Conservation (phyloP, 495 filamentous ascomycete genomes). For the Tetracladium marchalianum region DNA sequence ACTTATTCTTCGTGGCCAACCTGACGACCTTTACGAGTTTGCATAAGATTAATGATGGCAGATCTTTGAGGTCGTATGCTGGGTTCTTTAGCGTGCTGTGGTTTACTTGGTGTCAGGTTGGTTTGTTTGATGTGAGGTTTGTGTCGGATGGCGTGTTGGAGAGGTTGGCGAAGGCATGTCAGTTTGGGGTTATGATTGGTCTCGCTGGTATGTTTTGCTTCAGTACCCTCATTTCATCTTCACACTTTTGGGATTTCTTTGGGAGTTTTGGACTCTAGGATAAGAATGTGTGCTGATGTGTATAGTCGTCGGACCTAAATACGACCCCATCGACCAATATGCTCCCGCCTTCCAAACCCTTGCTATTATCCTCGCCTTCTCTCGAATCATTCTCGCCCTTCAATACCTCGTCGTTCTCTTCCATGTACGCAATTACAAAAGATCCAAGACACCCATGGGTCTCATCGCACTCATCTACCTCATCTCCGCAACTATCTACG, state of each 20-base stretch:
- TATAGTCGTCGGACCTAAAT: conserved; percentile 32
- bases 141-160: conserved; percentile 57
- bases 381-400: conserved; percentile 42
- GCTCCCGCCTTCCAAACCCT: conserved; percentile 41
- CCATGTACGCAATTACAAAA: conserved; percentile 31
- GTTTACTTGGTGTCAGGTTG: conserved; percentile 62
- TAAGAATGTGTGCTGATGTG: no score
- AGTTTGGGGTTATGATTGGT: conserved; percentile 53
- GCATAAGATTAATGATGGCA: conserved; percentile 38
- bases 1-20: conserved; percentile 64
- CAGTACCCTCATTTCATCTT: no score
- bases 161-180: conserved; percentile 45
- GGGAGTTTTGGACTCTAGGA: no score
- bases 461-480: conserved; percentile 34
- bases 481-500: conserved; percentile 36
- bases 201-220: conserved; percentile 30
- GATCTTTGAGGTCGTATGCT: conserved; percentile 34
- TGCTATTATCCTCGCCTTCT: conserved; percentile 46
- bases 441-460: conserved; percentile 22
- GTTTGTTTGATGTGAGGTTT: conserved; percentile 61
- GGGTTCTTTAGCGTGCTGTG: conserved; percentile 61
- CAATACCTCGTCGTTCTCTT: conserved; percentile 44
- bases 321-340: conserved; percentile 28
- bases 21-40: conserved; percentile 51
- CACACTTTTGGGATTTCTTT: no score